phyloP scores from a whole-genome alignment of 805 yeast species.

The Barnettozyma botsteinii region DNA sequence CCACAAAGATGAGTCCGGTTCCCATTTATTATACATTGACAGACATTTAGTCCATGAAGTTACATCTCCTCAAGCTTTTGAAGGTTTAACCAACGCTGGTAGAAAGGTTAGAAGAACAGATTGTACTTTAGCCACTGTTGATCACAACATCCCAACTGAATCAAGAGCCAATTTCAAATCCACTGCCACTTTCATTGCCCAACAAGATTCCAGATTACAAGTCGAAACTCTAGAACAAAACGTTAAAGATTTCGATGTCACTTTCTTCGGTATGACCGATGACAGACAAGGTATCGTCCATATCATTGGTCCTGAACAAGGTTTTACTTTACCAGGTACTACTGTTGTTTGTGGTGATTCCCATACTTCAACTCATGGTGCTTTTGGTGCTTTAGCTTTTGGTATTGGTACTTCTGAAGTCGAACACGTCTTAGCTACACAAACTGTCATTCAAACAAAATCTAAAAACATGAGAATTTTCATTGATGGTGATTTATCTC shows the following conservation, averaged over 20 bases:
- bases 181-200: conserved; percentile 75
- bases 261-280: conserved; percentile 93
- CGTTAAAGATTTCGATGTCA: conserved; percentile 82
- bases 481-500: conserved; percentile 76
- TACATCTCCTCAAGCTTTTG: conserved; percentile 98
- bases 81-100: conserved; percentile 84
- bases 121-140: conserved; percentile 92
- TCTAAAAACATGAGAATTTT: conserved; percentile 92
- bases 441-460: conserved; percentile 89
- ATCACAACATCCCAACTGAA: conserved; percentile 94
- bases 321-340: conserved; percentile 96
- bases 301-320: conserved; percentile 98
- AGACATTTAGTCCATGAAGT: conserved; percentile 98
- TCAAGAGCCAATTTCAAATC: conserved; percentile 74
- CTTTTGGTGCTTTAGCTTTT: conserved; percentile 94
- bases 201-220: conserved; percentile 88
- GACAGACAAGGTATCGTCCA: conserved; percentile 97
- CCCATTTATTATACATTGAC: conserved; percentile 84
- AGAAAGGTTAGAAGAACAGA: conserved; percentile 87
- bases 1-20: conserved; percentile 81
- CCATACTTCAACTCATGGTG: conserved; percentile 98
- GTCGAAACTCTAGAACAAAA: conserved; percentile 89
- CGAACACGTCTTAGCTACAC: conserved; percentile 97
- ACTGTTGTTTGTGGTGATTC: conserved; percentile 99
- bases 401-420: conserved; percentile 99